phyloP scores from a whole-genome alignment of 2,329 filamentous ascomycete genomes.

The Saccharata proteae region DNA sequence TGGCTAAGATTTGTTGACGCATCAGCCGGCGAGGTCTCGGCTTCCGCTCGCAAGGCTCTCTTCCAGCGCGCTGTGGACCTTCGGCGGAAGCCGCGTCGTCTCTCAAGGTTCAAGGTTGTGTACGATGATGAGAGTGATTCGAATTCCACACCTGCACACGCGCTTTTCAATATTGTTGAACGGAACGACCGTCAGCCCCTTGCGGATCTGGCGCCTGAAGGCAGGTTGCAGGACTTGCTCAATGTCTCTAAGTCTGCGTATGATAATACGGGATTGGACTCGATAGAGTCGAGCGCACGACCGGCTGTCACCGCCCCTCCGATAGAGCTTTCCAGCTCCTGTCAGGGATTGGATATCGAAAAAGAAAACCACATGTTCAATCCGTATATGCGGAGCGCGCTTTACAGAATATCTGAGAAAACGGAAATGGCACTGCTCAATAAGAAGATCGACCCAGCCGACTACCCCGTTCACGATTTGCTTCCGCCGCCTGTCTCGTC shows the following conservation, averaged over 20 bases:
- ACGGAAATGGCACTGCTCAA: constrained; percentile 66
- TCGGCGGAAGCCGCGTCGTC: constrained; percentile 37
- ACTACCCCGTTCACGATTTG: constrained; percentile 52
- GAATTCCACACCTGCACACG: constrained; percentile 59
- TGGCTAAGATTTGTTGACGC: constrained; percentile 80
- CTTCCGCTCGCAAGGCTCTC: constrained; percentile 55
- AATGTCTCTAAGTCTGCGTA: constrained; percentile 61
- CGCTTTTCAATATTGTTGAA: constrained; percentile 69
- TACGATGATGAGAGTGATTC: constrained; percentile 55
- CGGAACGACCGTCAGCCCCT: constrained; percentile 55
- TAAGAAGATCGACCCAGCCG: constrained; percentile 53
- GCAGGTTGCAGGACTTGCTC: constrained; percentile 62
- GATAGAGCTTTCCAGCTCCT: constrained; percentile 66
- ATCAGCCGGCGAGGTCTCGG: constrained; percentile 60
- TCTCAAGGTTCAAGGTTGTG: constrained; percentile 53
- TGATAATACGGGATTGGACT: constrained; percentile 56
- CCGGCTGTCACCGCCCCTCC: constrained; percentile 77
- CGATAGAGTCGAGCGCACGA: constrained; percentile 69
- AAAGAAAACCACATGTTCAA: constrained; percentile 71
- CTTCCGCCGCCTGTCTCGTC: constrained; percentile 69
- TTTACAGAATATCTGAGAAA: constrained; percentile 53
- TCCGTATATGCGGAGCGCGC: constrained; percentile 54
- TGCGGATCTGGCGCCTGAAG: constrained; percentile 58
- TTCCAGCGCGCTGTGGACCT: constrained; percentile 62
- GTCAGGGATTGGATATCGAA: constrained; percentile 51